Evolutionary conservation across 345 rosid species (phyloP).

Genomic region (Eucalyptus paniculata): DNA sequence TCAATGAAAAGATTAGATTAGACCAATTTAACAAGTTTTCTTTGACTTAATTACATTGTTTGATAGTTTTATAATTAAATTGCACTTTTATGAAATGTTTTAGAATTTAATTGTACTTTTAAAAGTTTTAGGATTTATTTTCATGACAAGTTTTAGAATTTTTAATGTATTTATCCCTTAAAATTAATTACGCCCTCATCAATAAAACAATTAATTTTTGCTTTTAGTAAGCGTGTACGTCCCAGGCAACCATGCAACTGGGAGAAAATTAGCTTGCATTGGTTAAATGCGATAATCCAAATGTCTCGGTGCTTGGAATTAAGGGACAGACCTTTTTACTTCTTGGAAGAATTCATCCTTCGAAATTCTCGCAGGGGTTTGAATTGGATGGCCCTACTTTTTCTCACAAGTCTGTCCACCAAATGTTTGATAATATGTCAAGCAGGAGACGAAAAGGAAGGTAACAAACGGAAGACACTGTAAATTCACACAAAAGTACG

Average conservation of each 20-base stretch:
- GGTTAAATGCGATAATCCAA: fast-evolving
- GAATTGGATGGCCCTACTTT: not conserved
- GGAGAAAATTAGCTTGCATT: no score
- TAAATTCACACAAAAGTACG: not conserved
- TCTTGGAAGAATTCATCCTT: not conserved
- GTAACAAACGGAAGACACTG: not conserved
- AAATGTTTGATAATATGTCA: not conserved
- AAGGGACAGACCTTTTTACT: no score
- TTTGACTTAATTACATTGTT: no score
- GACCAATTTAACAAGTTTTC: no score
- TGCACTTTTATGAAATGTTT: fast-evolving
- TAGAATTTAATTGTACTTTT: fast-evolving
- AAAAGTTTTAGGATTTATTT: no score
- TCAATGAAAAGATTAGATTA: no score
- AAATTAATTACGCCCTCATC: no score
- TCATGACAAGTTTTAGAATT: no score
- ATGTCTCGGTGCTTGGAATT: no score
- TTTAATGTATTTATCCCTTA: no score
- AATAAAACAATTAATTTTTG: no score
- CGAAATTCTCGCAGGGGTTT: not conserved
- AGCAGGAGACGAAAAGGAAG: not conserved
- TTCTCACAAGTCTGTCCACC: not conserved
- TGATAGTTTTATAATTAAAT: fast-evolving
- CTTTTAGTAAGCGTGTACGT: not conserved
- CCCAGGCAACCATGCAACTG: no score